Percentiles rank a stretch among this genome's conserved stretches.
Conservation (phyloP, 2,329 filamentous ascomycete genomes). For the Epichloe sp. region DNA sequence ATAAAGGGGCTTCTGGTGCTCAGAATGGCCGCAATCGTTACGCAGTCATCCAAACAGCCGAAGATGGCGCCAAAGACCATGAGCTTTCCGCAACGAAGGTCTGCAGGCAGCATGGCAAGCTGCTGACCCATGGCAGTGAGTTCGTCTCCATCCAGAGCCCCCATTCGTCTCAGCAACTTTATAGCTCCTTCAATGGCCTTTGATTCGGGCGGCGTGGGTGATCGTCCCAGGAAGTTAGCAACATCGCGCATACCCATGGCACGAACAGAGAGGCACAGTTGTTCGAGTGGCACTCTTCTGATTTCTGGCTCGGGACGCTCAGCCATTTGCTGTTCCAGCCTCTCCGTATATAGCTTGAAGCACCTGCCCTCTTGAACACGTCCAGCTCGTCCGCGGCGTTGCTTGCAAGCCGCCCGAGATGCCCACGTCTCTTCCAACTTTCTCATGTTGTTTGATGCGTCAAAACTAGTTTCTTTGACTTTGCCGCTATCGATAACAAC, state of each 20-base stretch:
- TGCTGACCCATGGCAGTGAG: slow-evolving; percentile 86
- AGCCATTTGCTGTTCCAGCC: slow-evolving; percentile 74
- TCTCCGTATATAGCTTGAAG: slow-evolving; percentile 89
- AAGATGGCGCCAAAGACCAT: slow-evolving; percentile 94
- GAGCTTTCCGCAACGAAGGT: slow-evolving; percentile 83
- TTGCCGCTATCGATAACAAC: slow-evolving; percentile 90
- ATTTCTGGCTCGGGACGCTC: slow-evolving; percentile 90
- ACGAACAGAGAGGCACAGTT: slow-evolving; percentile 85
- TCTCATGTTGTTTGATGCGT: slow-evolving; percentile 84
- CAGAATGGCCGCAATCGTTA: slow-evolving; percentile 85
- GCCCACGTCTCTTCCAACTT: slow-evolving; percentile 93
- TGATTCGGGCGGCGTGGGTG: slow-evolving; percentile 77
- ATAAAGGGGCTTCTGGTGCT: slow-evolving; percentile 81
- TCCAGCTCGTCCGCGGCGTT: slow-evolving; percentile 83
- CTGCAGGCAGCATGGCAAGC: slow-evolving; percentile 87
- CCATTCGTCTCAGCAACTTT: slow-evolving; percentile 67
- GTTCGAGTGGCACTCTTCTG: slow-evolving; percentile 79
- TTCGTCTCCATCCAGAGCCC: slow-evolving; percentile 73
- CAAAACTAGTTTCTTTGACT: slow-evolving; percentile 94
- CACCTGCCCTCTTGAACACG: slow-evolving; percentile 83
- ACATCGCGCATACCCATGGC: slow-evolving; percentile 88
- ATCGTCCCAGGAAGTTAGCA: slow-evolving; percentile 65
- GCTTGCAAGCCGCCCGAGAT: slow-evolving; percentile 85
- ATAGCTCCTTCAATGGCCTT: slow-evolving; percentile 79
- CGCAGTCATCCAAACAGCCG: slow-evolving; percentile 74